Evolutionary conservation across 139 green algal species (phyloP).

Genomic region (Ettlia oleoabundans): DNA sequence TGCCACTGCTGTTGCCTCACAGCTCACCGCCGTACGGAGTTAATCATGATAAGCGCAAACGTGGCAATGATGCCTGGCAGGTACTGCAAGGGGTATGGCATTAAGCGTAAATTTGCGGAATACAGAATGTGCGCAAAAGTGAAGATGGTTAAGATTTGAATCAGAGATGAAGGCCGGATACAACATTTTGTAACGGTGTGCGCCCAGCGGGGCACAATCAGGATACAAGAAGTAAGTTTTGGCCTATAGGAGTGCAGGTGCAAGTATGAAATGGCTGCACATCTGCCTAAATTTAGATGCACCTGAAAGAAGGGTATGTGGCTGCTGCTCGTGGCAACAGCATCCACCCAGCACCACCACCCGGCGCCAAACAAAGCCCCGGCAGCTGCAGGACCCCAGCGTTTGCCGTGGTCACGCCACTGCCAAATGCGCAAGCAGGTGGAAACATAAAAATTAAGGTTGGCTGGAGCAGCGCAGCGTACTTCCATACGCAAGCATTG

Average conservation of each 20-base stretch:
- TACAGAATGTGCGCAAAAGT: too few relatives aligned
- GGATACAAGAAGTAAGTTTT: too few relatives aligned
- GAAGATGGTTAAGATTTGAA: too few relatives aligned
- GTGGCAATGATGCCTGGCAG: conserved; percentile 87
- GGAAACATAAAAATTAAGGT: not conserved
- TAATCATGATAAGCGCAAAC: conserved; percentile 91
- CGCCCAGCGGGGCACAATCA: too few relatives aligned
- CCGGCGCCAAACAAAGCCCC: conserved; percentile 78
- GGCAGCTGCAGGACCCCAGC: conserved; percentile 56
- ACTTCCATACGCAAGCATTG: too few relatives aligned
- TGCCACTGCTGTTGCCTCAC: too few relatives aligned
- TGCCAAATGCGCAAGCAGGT: not conserved
- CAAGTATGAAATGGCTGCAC: too few relatives aligned
- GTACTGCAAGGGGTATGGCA: conserved; percentile 64
- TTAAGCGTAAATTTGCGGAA: not conserved
- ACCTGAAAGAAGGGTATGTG: conserved; percentile 81
- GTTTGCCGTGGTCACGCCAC: conserved; percentile 10
- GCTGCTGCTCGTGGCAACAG: conserved; percentile 56
- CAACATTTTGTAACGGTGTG: too few relatives aligned
- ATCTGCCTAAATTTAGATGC: not conserved
- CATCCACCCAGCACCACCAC: conserved; percentile 93
- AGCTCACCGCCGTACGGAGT: conserved; percentile 74
- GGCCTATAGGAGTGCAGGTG: too few relatives aligned
- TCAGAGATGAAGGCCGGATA: not conserved
- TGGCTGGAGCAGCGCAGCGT: too few relatives aligned